These are phyloP conservation scores for Corynascus novoguineensis DNA, from an alignment of 495 filamentous ascomycete species.

Conservation along the genomic window DNA sequence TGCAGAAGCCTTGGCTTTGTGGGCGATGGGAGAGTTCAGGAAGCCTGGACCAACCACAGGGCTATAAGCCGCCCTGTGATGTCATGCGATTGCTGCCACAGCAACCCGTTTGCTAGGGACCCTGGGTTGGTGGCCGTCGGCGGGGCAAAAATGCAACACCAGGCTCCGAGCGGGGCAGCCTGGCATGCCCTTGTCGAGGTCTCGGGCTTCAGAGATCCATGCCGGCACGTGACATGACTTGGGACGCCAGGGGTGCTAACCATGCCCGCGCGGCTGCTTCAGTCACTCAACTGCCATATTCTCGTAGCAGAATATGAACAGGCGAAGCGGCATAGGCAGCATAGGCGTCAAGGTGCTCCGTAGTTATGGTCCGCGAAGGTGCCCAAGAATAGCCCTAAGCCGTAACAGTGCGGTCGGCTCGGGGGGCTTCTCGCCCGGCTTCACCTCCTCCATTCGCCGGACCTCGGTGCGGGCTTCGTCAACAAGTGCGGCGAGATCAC, in stretches of 20 bases:
- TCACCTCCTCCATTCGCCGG: constrained; percentile 20
- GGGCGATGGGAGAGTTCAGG: background rate
- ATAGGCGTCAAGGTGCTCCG: too few species aligned
- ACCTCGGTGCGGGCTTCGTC: constrained; percentile 59
- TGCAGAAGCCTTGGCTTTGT: background rate
- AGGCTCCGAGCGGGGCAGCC: background rate
- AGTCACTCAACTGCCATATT: too few species aligned
- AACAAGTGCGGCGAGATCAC: constrained; percentile 58
- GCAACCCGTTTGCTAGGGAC: constrained; percentile 15
- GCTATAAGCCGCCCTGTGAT: constrained; percentile 13
- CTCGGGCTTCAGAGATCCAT: background rate
- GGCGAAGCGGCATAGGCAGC: too few species aligned
- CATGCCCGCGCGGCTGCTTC: background rate
- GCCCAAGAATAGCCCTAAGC: constrained; percentile 31
- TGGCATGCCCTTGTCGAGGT: background rate
- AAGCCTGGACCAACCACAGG: constrained; percentile 18
- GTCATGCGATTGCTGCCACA: constrained; percentile 25
- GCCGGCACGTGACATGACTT: constrained; percentile 4
- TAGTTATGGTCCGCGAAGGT: constrained; percentile 23
- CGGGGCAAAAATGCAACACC: constrained; percentile 20
- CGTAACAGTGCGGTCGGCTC: constrained; percentile 27
- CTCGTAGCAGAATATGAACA: too few species aligned
- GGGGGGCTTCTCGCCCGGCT: constrained; percentile 21
- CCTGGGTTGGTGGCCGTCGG: constrained; percentile 7
- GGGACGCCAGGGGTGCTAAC: background rate